Evolutionary conservation across 2,329 filamentous ascomycete species (phyloP).

Genomic region (Fusarium sp.): DNA sequence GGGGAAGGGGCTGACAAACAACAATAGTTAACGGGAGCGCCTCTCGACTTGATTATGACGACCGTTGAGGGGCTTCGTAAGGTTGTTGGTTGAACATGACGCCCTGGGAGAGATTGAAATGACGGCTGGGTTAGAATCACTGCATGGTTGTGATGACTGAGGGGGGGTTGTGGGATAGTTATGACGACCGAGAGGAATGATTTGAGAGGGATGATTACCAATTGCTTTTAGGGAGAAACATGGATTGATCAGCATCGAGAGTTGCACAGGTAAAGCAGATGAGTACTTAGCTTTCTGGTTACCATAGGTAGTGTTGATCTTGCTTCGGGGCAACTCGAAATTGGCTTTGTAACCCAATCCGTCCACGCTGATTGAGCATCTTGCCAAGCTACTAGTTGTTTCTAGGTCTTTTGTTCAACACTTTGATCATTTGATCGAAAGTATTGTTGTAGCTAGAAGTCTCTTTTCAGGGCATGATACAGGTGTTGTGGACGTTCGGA

Average conservation of each 20-base stretch:
- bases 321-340: background rate
- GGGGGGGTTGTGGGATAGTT: background rate
- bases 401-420: background rate
- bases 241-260: constrained; percentile 11
- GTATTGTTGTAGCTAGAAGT: background rate
- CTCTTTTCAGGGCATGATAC: background rate
- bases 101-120: background rate
- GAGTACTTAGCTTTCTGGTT: background rate
- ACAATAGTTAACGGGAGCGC: background rate
- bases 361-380: background rate
- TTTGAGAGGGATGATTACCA: background rate
- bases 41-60: constrained; percentile 11
- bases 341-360: background rate
- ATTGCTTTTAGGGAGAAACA: background rate
- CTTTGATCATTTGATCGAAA: background rate
- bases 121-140: constrained; percentile 12
- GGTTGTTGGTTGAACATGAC: constrained; percentile 31
- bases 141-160: constrained; percentile 22
- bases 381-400: background rate
- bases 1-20: constrained; percentile 24
- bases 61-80: constrained; percentile 7
- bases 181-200: constrained; percentile 12
- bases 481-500: background rate
- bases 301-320: background rate
- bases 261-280: accelerated